Evolutionary conservation across 352 stramenopile species (phyloP).

Genomic region (Globisporangium nodosum): DNA sequence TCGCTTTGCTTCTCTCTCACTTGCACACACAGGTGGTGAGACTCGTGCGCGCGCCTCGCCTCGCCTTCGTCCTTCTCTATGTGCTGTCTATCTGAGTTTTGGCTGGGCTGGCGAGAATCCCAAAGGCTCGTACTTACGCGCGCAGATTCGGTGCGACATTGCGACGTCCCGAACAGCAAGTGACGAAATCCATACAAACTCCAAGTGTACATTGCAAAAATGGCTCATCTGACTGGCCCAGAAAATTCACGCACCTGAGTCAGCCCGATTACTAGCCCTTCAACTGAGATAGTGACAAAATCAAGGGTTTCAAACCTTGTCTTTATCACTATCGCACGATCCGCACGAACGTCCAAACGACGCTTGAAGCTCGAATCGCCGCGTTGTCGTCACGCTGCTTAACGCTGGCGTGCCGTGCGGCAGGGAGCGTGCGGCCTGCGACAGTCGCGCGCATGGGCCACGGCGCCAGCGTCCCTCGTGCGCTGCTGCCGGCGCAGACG

Average conservation of each 20-base stretch:
- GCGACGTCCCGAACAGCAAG: neutral
- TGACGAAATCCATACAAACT: neutral
- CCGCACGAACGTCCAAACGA: neutral
- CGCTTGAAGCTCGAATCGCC: neutral
- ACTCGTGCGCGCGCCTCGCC: neutral
- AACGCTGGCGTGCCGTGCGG: neutral
- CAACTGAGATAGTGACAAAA: too few species aligned
- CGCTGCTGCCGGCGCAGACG: constrained; percentile 16
- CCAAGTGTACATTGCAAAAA: too few species aligned
- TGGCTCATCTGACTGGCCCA: too few species aligned
- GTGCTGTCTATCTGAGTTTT: neutral
- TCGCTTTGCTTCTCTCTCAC: neutral
- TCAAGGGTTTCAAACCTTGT: too few species aligned
- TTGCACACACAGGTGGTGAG: neutral
- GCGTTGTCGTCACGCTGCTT: neutral
- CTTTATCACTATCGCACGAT: too few species aligned
- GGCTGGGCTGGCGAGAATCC: neutral
- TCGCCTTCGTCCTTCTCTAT: neutral
- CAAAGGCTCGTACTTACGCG: neutral
- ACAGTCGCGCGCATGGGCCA: constrained; percentile 30
- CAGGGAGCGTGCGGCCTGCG: neutral
- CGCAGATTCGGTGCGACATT: neutral
- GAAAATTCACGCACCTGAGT: too few species aligned
- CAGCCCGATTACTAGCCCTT: too few species aligned
- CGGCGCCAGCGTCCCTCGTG: constrained; percentile 29